phyloP scores from a whole-genome alignment of 768 basidiomycete genomes.

The Leccinum truebloodii region DNA sequence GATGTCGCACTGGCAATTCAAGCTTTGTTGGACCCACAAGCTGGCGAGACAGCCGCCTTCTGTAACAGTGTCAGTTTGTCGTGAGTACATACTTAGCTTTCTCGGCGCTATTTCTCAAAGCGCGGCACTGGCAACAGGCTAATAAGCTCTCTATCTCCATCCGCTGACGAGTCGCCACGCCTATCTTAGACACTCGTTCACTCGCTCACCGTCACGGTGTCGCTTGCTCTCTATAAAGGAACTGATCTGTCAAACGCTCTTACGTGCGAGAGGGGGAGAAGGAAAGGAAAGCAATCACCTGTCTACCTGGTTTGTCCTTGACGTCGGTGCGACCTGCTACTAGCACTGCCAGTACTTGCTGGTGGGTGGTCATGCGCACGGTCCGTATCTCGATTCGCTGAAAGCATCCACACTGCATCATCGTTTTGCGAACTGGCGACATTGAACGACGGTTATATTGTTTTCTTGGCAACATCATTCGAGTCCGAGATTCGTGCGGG shows the following conservation, averaged over 20 bases:
- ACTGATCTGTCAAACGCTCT: not conserved
- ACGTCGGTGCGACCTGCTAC: not conserved
- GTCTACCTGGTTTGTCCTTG: not conserved
- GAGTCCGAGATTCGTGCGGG: conserved; percentile 1
- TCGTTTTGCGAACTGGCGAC: not conserved
- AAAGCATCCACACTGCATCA: not conserved
- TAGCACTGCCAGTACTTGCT: not conserved
- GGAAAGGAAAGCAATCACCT: not conserved
- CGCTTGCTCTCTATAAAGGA: not conserved
- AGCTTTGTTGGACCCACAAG: not conserved
- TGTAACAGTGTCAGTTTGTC: not conserved
- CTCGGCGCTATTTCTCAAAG: not conserved
- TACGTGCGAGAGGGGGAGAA: not conserved
- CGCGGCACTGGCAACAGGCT: not conserved
- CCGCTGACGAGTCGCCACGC: not conserved
- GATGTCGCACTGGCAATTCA: not conserved
- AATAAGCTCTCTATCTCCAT: conserved; percentile 1
- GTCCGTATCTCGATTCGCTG: not conserved
- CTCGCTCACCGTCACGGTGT: not conserved
- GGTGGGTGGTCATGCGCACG: no score
- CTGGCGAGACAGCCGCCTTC: not conserved
- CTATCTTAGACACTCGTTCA: not conserved
- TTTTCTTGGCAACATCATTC: not conserved
- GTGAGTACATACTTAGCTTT: not conserved
- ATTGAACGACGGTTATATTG: not conserved